Evolutionary conservation across 805 yeast genomes (phyloP).

Genomic region (Jamesozyma spencerorum): DNA sequence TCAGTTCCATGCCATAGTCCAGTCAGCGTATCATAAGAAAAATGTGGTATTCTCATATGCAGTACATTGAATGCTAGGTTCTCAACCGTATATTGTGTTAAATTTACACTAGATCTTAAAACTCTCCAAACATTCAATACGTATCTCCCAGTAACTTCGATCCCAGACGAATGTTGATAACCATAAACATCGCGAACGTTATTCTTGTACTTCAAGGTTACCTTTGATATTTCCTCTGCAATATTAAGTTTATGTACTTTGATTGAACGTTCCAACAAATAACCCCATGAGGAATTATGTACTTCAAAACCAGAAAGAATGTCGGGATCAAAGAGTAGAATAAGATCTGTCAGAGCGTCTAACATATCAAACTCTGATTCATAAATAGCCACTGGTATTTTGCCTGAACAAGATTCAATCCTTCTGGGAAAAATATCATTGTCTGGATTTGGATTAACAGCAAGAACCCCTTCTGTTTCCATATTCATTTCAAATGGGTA

Average conservation of each 20-base stretch:
- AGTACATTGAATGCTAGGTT: conserved; percentile 60
- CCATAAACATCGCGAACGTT: conserved; percentile 72
- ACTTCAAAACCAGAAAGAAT: conserved; percentile 79
- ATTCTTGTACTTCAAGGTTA: conserved; percentile 37
- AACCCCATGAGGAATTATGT: conserved; percentile 83
- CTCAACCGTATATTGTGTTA: conserved; percentile 67
- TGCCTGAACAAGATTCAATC: conserved; percentile 12
- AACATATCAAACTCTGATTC: conserved; percentile 53
- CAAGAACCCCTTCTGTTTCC: conserved; percentile 33
- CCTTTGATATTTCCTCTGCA: conserved; percentile 53
- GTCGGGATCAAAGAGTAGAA: conserved; percentile 73
- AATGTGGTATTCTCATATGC: conserved; percentile 61
- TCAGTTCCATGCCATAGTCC: conserved; percentile 32
- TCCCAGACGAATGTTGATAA: conserved; percentile 61
- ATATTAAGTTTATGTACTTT: conserved; percentile 42
- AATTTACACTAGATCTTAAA: conserved; percentile 49
- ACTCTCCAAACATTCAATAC: conserved; percentile 79
- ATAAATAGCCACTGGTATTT: conserved; percentile 33
- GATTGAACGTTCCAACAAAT: conserved; percentile 56
- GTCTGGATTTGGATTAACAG: conserved; percentile 10
- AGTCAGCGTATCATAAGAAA: conserved; percentile 40
- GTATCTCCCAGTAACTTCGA: conserved; percentile 71
- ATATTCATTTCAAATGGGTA: conserved; percentile 29
- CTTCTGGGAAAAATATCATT: conserved; percentile 3
- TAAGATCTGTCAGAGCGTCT: conserved; percentile 42